Evolutionary conservation across 148 eudicot species (phyloP), one percentile per base, ranked within the genome.

Genomic region (Silene uniflora): DNA sequence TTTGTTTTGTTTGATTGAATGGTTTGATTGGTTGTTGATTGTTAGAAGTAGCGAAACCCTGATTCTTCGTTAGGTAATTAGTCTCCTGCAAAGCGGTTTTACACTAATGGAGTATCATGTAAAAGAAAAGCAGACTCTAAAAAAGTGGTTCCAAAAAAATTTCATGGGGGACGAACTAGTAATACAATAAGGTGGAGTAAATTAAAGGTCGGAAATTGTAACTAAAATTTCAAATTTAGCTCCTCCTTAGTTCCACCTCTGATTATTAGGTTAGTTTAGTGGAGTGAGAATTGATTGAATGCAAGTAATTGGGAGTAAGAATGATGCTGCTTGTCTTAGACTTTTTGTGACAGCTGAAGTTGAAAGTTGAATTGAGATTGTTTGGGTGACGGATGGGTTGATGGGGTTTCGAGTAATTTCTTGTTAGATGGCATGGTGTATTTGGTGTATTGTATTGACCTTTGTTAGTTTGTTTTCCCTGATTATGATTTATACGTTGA

Each of bases 301-400:
- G 52, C 22, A n/a, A 56, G 18, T 39, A 13, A 39, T 56, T 7
- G 42, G 16, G 12, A 16, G 19, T 21, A 5, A 21, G 11, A 32
- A 3, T 62, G 17, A 24, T 23, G 32, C 44, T 29, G 62, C 16
- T 29, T 17, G 22, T 10, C 3, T 3, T 54, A 16, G 44, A 64
- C 19, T 5, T 27, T 27, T 64, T 64, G 19, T 29, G 13, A 6
- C 16, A 0, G 44, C 16, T 16, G 65, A 73, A 35, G 5, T 60
- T 73, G 42, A 0, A 13, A 63, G 25, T 73, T 56, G 19, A 35
- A 64, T 64, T 64, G 68, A 64, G 68, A 64, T 64, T 64, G 27
- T 60, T 60, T 19, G 24, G 68, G 0, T 64, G 42, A 16, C 10
- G 1, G 13, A 64, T 27, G 29, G 68, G 46, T 64, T 29, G 19